Conservation (phyloP, 441 rosid genomes). For the Heliophila coronopifolia region DNA sequence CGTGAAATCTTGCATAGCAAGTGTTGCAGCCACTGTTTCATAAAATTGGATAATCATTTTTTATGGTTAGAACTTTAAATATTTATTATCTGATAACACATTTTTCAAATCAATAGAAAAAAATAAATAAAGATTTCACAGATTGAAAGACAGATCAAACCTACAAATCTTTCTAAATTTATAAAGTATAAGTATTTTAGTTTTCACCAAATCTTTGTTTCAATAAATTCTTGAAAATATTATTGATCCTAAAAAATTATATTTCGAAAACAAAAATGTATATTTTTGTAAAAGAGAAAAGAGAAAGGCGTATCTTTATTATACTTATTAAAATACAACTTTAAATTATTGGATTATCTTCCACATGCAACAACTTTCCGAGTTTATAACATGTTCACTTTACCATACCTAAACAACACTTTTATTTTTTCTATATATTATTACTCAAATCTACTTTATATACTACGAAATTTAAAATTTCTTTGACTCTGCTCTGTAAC, state of each 20-base stretch:
- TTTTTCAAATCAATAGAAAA: neutral
- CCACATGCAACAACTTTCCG: conserved; percentile 12
- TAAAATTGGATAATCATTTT: neutral
- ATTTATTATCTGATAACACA: too few species aligned
- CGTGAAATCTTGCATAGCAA: conserved; percentile 61
- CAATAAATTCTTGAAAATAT: neutral
- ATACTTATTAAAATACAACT: neutral
- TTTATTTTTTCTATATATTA: neutral
- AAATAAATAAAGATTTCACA: too few species aligned
- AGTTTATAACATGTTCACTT: conserved; percentile 17
- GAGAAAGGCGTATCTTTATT: conserved; percentile 8
- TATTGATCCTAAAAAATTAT: neutral
- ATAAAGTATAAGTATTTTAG: too few species aligned
- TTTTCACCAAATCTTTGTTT: too few species aligned
- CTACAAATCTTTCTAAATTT: too few species aligned
- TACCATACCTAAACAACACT: conserved; percentile 3
- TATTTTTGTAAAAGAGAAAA: conserved; percentile 15
- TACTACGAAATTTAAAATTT: neutral
- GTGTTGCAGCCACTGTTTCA: conserved; percentile 62
- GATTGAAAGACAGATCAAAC: too few species aligned
- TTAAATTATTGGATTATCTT: conserved; percentile 13
- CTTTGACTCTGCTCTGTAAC: neutral
- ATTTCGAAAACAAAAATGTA: neutral
- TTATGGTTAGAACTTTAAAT: neutral
- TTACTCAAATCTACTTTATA: conserved; percentile 1